phyloP scores from a whole-genome alignment of 805 yeast species.

The Cyberlindnera bimundalis region DNA sequence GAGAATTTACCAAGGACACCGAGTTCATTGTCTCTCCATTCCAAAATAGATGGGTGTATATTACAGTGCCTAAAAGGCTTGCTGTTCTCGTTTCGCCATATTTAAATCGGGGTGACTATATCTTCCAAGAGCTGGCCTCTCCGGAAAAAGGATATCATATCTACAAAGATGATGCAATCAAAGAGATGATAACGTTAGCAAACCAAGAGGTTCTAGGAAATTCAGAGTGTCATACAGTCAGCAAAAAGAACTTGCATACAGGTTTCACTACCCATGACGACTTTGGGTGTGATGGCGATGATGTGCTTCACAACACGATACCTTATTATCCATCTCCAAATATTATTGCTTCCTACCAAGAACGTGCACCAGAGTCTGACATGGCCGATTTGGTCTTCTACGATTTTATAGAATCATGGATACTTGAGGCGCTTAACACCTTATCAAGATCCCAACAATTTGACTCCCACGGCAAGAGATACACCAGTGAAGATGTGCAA shows the following conservation, averaged over 20 bases:
- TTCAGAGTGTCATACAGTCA: slow-evolving; percentile 14
- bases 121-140: slow-evolving; percentile 24
- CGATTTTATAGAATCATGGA: slow-evolving; percentile 61
- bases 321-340: slow-evolving; percentile 67
- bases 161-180: background rate
- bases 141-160: slow-evolving; percentile 14
- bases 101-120: slow-evolving; percentile 55
- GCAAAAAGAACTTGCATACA: slow-evolving; percentile 35
- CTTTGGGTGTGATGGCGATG: slow-evolving; percentile 84
- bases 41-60: slow-evolving; percentile 69
- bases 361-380: slow-evolving; percentile 24
- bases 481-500: slow-evolving; percentile 36
- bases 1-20: slow-evolving; percentile 76
- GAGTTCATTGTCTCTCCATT: slow-evolving; percentile 85
- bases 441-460: slow-evolving; percentile 12
- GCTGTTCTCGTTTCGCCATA: slow-evolving; percentile 53
- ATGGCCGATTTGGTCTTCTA: slow-evolving; percentile 72
- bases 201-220: background rate
- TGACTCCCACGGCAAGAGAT: slow-evolving; percentile 22
- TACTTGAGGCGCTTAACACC: slow-evolving; percentile 42
- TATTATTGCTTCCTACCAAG: slow-evolving; percentile 55
- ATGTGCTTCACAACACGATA: slow-evolving; percentile 62
- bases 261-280: slow-evolving; percentile 89
- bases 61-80: slow-evolving; percentile 53
- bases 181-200: slow-evolving; percentile 1